These are phyloP conservation scores for Phytophthora quininea DNA, from an alignment of 352 stramenopile species.

Conservation along the genomic window DNA sequence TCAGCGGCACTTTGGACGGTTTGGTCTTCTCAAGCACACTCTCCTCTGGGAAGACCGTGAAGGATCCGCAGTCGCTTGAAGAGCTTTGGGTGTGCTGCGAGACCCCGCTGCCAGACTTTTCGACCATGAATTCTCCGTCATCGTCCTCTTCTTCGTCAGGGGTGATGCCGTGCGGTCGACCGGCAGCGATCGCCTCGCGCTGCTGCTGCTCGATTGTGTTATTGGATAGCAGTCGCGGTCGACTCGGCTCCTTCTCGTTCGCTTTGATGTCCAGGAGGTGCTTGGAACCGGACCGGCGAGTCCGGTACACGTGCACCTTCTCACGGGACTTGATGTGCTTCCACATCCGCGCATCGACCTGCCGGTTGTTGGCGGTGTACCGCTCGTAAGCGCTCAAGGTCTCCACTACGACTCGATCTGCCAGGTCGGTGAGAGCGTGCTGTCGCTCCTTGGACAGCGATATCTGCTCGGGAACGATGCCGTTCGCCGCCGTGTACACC, in stretches of 20 bases:
- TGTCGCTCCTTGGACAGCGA: slow-evolving; percentile 46
- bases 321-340: slow-evolving; percentile 65
- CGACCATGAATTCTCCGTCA: slow-evolving; percentile 7
- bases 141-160: slow-evolving; percentile 35
- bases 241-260: slow-evolving; percentile 40
- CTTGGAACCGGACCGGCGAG: slow-evolving; percentile 42
- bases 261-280: slow-evolving; percentile 14
- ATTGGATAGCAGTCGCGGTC: slow-evolving; percentile 50
- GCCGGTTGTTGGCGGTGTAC: slow-evolving; percentile 49
- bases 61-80: slow-evolving; percentile 44
- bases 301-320: slow-evolving; percentile 63
- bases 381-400: slow-evolving; percentile 58
- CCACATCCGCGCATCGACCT: slow-evolving; percentile 50
- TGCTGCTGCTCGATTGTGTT: slow-evolving; percentile 45
- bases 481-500: slow-evolving; percentile 31
- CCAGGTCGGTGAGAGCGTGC: slow-evolving; percentile 50
- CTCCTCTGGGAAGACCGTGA: slow-evolving; percentile 42
- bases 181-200: slow-evolving; percentile 23
- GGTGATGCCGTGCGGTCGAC: slow-evolving; percentile 30
- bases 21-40: slow-evolving; percentile 47
- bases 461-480: slow-evolving; percentile 29
- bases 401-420: slow-evolving; percentile 63
- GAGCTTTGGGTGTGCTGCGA: slow-evolving; percentile 41
- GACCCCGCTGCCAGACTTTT: slow-evolving; percentile 23
- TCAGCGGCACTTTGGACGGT: slow-evolving; percentile 38